Evolutionary conservation across 23 red algal genomes (phyloP).

Genomic region (Gracilariopsis chorda): DNA sequence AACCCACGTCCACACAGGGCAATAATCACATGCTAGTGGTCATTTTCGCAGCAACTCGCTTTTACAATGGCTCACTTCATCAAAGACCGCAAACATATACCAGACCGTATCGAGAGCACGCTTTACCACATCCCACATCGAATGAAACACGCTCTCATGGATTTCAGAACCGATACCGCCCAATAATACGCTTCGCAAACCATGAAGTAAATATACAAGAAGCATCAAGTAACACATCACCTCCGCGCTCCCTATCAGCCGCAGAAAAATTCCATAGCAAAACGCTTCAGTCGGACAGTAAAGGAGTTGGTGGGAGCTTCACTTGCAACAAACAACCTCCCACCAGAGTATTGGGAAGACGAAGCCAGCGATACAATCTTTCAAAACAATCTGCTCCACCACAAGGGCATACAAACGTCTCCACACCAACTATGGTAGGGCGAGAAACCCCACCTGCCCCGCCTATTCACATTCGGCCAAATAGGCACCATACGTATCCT

Average conservation of each 20-base stretch:
- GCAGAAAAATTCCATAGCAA: background rate
- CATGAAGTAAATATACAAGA: background rate
- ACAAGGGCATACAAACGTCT: background rate
- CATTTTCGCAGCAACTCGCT: background rate
- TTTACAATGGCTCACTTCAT: slow-evolving; percentile 7
- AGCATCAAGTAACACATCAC: background rate
- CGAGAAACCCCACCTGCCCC: background rate
- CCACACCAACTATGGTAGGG: background rate
- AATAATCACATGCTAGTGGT: background rate
- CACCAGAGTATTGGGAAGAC: too few relatives aligned
- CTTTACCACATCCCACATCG: background rate
- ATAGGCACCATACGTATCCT: background rate
- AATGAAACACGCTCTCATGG: background rate
- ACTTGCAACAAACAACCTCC: background rate
- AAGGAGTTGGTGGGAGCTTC: background rate
- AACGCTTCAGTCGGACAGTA: background rate
- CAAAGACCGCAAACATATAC: background rate
- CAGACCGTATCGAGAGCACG: background rate
- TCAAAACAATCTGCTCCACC: background rate
- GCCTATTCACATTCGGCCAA: background rate
- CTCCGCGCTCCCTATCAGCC: background rate
- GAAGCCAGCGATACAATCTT: background rate
- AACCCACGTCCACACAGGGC: background rate
- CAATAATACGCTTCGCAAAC: background rate
- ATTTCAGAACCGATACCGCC: background rate